Base-by-base conservation (phyloP, 768 basidiomycete genomes). In the Trametes coccinea region DNA sequence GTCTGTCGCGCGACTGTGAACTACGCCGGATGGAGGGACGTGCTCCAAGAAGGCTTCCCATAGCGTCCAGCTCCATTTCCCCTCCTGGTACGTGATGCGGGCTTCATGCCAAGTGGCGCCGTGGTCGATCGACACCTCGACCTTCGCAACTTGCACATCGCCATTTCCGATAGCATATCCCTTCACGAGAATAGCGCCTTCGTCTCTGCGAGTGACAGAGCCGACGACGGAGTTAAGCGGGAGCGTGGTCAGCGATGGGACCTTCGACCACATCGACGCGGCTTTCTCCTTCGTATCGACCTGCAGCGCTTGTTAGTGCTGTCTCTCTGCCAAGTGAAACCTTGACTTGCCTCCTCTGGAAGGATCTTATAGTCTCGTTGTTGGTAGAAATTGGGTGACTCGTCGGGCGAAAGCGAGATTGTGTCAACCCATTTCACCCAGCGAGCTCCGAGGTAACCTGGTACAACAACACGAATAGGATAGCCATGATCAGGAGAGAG, bases 381-480 rank as follows among this genome's bases (percentile, higher is more conserved):
- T 64, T 89, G 87, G 68, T 88, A 90, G 71, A 84, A 88, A 68
- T 86, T 88, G 33, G 81, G 78, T 1, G 86, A 87, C 72, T 90
- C 87, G 6, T 72, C 69, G 0, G 71, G 65, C 4, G 85, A 82
- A 59, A 89, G 67, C 30, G 78, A 73, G 66, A 89, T 84, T 0
- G 76, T 82, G 66, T 88, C 85, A 0, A 88, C 76, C 88, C 89
- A 90, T 76, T 90, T 89, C 7, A 89, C 87, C 86, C 87, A 88
- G 10, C 88, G 82, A 33, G 86, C 88, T 5, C 88, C 88, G 14
- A 83, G 76, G 66, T 80, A 82, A 3, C 89, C 88, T 0, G 89
- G 89, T 1, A 85, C 84, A 43, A 89, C 81, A 7, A 87, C 72
- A n/a, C 88, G 84, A 29, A 90, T 66, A 3, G 88, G 88, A 5